Percentiles rank a stretch among this genome's conserved stretches.
These are phyloP conservation scores for Arctostaphylos glauca DNA, from an alignment of 148 eudicot genomes.

Conservation along the genomic window DNA sequence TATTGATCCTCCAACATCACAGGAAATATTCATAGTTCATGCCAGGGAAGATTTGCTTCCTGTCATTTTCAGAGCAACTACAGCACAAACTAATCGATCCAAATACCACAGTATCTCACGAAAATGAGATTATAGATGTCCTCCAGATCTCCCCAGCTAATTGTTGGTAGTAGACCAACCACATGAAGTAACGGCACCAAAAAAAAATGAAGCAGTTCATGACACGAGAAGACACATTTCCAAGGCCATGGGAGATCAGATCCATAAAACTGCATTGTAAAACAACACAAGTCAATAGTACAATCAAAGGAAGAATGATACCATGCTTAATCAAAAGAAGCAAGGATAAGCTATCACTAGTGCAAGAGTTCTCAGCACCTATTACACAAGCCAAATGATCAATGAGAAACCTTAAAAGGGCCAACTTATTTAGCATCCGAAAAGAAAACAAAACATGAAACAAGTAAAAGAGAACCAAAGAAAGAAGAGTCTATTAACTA, in stretches of 20 bases:
- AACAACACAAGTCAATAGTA: neutral
- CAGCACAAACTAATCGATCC: neutral
- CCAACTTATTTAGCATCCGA: neutral
- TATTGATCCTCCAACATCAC: too few relatives aligned
- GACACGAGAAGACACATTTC: neutral
- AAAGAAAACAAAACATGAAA: neutral
- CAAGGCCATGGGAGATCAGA: neutral
- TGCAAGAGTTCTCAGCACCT: neutral
- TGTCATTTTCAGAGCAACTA: neutral
- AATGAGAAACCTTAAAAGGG: neutral
- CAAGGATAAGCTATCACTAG: neutral
- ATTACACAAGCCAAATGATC: neutral
- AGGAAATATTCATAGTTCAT: too few relatives aligned
- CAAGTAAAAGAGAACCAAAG: neutral
- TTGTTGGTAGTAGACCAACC: neutral
- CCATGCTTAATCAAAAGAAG: neutral
- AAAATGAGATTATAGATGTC: neutral
- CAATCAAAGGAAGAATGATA: neutral
- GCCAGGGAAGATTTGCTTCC: neutral
- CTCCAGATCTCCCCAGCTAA: neutral
- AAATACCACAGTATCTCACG: neutral
- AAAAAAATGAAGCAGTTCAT: neutral
- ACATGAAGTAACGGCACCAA: neutral
- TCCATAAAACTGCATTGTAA: neutral
- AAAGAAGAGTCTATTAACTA: neutral